Base-by-base conservation (phyloP, 192 early-diverging fungal species). In the Coemansia sp. region DNA sequence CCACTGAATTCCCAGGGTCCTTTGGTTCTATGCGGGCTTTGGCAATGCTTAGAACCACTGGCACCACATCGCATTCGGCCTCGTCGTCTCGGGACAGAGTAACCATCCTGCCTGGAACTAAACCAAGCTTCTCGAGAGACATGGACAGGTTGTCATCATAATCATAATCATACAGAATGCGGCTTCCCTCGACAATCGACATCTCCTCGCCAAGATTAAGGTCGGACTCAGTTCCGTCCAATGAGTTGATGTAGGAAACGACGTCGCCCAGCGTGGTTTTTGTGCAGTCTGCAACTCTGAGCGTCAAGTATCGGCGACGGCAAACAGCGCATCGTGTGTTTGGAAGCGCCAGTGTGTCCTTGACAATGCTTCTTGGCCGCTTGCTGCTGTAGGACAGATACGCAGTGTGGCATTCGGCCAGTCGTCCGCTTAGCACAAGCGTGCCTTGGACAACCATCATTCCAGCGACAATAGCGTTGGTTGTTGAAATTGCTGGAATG, bases 401-500 rank as follows among this genome's bases (percentile, higher is more conserved):
- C 17, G 88, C 87, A 71, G 69, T 84, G 71, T 42, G 86, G 65
- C 67, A 75, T 25, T 75, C 61, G 8, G 43, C 2, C 13, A 73
- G 5, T 10, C 70, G 65, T 20, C 37, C 55, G 53, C 51, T 59
- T 6, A 94, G 63, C 6, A 96, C 85, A 70, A 93, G 88, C 57
- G 93, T 89, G 1, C 93, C 93, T 46, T 94, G 88, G 74, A 94
- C 85, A 12, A 96, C 93, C 65, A 99, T 95, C 79, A 96, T 80
- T 5, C 97, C 98, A 12, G 96, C 93, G 64, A 98, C 87, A 32
- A 97, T 92, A 7, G 96, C 98, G 65, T 99, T 99, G 13, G 98
- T 97, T 0, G 98, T 98, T 44, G 98, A 96, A 63, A 99, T 94
- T 32, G 96, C 96, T 1, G 97, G 96, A 63, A 98, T 98, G 64